A percentile compares a stretch with the other conserved stretches of the same genome.
Conservation (phyloP, 1,284 basidiomycete genomes). For the Sanghuangporus baumii region DNA sequence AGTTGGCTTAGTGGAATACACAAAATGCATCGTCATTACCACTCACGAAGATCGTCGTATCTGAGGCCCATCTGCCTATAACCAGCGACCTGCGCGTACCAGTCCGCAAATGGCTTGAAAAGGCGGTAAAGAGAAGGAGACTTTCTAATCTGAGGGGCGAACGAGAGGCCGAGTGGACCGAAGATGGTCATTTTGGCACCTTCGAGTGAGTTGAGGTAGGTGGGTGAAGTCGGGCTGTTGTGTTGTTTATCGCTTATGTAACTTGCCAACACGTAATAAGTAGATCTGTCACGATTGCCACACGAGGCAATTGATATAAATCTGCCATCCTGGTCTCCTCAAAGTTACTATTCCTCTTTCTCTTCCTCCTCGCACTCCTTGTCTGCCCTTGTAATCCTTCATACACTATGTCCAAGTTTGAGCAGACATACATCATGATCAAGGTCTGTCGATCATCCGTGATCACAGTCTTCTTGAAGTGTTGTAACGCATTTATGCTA, state of each 20-base stretch:
- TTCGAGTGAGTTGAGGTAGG: conserved; percentile 18
- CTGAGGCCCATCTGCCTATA: conserved; percentile 88
- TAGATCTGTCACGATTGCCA: not conserved
- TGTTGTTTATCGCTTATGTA: conserved; percentile 1
- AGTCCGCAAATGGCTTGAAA: conserved; percentile 78
- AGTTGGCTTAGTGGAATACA: conserved; percentile 17
- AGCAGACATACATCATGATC: conserved; percentile 89
- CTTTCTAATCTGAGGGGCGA: conserved; percentile 73
- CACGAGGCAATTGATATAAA: conserved; percentile 11
- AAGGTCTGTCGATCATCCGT: conserved; percentile 46
- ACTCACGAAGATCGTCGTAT: conserved; percentile 91
- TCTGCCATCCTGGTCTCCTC: conserved; percentile 9
- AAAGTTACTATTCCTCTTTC: conserved; percentile 1
- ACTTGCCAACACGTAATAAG: not conserved
- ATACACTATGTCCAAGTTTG: conserved; percentile 50
- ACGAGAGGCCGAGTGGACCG: conserved; percentile 71
- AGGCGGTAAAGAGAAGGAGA: conserved; percentile 61
- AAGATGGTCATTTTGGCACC: conserved; percentile 38
- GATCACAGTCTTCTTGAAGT: conserved; percentile 4
- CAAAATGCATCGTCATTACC: conserved; percentile 9
- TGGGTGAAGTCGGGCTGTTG: conserved; percentile 12
- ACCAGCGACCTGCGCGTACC: conserved; percentile 80
- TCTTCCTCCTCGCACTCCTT: conserved; percentile 21
- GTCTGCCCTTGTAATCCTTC: conserved; percentile 22
- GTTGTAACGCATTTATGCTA: conserved; percentile 10